Base-by-base conservation (phyloP, 176 grass and related monocot species). In the Puya raimondii region DNA sequence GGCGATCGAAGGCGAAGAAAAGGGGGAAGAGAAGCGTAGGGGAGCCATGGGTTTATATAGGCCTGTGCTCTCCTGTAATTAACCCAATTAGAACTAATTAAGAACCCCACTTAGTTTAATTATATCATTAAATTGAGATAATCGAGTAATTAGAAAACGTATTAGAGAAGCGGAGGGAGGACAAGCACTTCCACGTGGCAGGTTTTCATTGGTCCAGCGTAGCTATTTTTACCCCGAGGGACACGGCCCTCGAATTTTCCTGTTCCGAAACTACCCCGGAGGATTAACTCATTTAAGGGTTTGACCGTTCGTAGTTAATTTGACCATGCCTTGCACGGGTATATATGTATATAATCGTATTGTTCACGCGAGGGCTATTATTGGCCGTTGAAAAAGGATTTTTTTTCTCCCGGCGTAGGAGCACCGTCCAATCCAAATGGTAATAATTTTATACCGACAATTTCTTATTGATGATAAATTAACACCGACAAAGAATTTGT, bases 11-110 rank as follows among this genome's bases (percentile, higher is more conserved):
- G 73, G 68, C 54, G 71, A 53, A 75, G 88, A 49, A 56, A 47
- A 80, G 77, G 85, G 85, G 78, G 92, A 82, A 76, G 81, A 82
- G 58, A 68, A 5, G 70, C 70, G 82, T 64, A 17, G 10, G 75
- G 66, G 75, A 49, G 18, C 26, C 67, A 48, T 3, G 47, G 80
- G 22, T 64, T 96, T 96, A 91, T 83, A 96, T 96, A 96, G 76
- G 59, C 33, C 12, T 65, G 74, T 48, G 71, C 51, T 64, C 71
- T 63, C 80, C 51, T 11, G 59, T 51, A 47, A 48, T 18, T 53
- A 66, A 6, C 65, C 14, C 51, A 21, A 75, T 66, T 67, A 49
- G 50, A 12, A 25, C 9, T n/a, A 53, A 15, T 78, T 69, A 48
- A 69, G 21, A 25, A 52, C 18, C 14, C 5, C 13, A 2, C 1